Base-by-base conservation (phyloP, 1,284 basidiomycete species). In the Ceratobasidium sp. region DNA sequence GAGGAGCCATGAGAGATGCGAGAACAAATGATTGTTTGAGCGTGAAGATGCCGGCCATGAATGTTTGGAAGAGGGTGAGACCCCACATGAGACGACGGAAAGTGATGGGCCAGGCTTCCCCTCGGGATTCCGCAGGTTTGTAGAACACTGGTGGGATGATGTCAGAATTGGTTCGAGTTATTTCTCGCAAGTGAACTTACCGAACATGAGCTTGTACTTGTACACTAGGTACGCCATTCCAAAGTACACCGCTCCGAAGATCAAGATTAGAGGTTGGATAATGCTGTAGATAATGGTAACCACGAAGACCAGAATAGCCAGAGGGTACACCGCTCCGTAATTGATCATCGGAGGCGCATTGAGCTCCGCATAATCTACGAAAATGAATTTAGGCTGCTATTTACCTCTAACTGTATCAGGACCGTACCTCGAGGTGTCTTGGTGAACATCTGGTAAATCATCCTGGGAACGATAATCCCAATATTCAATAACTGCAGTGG, bases 321-420 rank as follows among this genome's bases (percentile, higher is more conserved):
- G 96, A 0, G 97, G 97, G 81, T 98, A 97, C 8, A 97, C 93
- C 31, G 90, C 85, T 73, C 96, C 96, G 78, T 98, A 97, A 82
- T 98, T 96, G 82, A 99, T 93, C 90, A 95, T 94, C 0, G 97
- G 96, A 14, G 97, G 97, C 0, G 96, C 95, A 80, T 99, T 98
- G n/a, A 98, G 87, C 82, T 98, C 96, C 9, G 97, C 97, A 79
- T 91, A 97, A 80, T 99, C 97, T 93, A 78, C 45, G 7, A 1
- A 36, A 31, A 48, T 51, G n/a, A 41, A 11, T 8, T 27, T 24
- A 45, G 45, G 5, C 50, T 17, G 50, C 22, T 15, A 22, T 44
- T 15, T 33, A 64, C 53, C 2, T n/a, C 24, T 27, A 15, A 17
- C 15, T 44, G 47, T 7, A 31, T 22, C 50, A 45, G 22, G 7